These are phyloP conservation scores for Nicotiana knightiana DNA, from an alignment of 257 asterid species.

Conservation along the genomic window DNA sequence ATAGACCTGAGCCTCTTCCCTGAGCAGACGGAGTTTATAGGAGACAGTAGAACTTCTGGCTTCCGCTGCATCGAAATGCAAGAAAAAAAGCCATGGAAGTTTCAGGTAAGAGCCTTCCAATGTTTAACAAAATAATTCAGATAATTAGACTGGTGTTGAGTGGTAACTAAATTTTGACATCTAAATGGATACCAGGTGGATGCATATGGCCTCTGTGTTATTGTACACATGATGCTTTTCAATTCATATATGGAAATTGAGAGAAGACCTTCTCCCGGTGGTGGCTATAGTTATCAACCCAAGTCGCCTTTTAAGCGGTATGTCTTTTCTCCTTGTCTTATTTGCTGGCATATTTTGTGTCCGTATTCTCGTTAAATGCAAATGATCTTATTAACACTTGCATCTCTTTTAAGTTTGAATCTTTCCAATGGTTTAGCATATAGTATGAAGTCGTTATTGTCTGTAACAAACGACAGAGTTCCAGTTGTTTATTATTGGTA, in stretches of 20 bases:
- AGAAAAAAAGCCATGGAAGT: constrained; percentile 86
- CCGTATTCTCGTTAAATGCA: background rate
- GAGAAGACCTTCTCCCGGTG: constrained; percentile 39
- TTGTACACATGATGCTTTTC: constrained; percentile 87
- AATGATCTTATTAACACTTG: background rate
- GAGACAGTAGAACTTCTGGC: constrained; percentile 90
- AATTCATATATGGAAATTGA: constrained; percentile 77
- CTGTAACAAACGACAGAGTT: background rate
- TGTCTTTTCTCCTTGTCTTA: background rate
- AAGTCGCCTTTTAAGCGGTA: constrained; percentile 71
- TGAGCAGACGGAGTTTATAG: constrained; percentile 51
- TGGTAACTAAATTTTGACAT: background rate
- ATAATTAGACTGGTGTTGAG: background rate
- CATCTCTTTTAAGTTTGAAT: background rate
- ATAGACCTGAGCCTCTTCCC: constrained; percentile 77
- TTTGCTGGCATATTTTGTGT: background rate
- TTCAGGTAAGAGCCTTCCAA: constrained; percentile 45
- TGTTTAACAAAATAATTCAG: background rate
- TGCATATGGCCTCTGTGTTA: constrained; percentile 72
- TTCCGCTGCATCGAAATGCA: constrained; percentile 95
- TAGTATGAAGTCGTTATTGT: background rate
- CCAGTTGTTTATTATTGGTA: background rate
- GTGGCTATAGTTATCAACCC: constrained; percentile 55
- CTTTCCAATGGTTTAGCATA: background rate
- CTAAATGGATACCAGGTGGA: constrained; percentile 52